Conservation (phyloP, 768 basidiomycete genomes). For the Omphalotus guepiniiformis region DNA sequence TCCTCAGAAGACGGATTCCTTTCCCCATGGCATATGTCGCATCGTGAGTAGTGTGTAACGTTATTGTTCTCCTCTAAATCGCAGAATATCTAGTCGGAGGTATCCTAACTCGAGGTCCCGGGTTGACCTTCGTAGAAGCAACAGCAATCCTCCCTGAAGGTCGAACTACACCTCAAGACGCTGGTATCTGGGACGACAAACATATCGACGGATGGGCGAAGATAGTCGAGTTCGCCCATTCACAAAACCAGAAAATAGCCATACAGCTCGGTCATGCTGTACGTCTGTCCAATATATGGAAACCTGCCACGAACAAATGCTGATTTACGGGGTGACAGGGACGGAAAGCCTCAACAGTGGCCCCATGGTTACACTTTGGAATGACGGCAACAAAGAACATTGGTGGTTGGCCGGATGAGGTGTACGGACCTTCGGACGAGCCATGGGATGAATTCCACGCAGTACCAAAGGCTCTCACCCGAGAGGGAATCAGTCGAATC, state of each 20-base stretch:
- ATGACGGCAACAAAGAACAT: conserved; percentile 28
- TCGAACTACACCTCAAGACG: conserved; percentile 63
- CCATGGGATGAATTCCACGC: conserved; percentile 40
- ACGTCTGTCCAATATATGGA: too few relatives aligned
- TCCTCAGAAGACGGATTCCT: conserved; percentile 49
- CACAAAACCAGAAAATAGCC: conserved; percentile 62
- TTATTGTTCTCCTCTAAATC: conserved; percentile 14
- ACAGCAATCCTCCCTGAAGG: conserved; percentile 58
- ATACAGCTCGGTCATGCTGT: conserved; percentile 50
- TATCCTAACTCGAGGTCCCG: conserved; percentile 50
- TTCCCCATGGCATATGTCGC: conserved; percentile 56
- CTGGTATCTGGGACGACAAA: conserved; percentile 59
- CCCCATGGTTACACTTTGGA: conserved; percentile 53
- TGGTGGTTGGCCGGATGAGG: conserved; percentile 52
- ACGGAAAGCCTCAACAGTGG: conserved; percentile 62
- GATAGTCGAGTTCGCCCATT: conserved; percentile 69
- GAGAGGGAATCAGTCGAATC: conserved; percentile 52
- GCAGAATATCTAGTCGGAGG: conserved; percentile 46
- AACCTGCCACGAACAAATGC: too few relatives aligned
- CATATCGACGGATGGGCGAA: conserved; percentile 44
- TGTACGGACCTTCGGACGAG: conserved; percentile 54
- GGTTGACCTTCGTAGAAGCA: conserved; percentile 61
- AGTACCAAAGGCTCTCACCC: conserved; percentile 51
- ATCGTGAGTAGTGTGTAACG: conserved; percentile 44
- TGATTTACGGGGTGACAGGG: too few relatives aligned